phyloP scores from a whole-genome alignment of 2,329 filamentous ascomycete genomes.

The Fonsecaea pedrosoi region DNA sequence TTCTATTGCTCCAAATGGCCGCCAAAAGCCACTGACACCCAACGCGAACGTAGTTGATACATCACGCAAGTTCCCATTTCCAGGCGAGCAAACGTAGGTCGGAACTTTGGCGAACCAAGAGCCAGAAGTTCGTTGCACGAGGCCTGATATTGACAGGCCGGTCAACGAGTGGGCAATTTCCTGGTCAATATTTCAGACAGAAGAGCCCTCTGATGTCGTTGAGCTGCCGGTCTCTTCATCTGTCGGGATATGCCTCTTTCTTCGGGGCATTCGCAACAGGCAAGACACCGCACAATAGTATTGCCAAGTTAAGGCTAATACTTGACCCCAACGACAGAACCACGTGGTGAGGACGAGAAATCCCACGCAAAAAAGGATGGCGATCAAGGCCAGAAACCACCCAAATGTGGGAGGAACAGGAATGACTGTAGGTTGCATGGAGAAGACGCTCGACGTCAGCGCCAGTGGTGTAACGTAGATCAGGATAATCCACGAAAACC shows the following conservation, averaged over 20 bases:
- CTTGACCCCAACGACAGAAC: background rate
- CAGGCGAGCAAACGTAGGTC: background rate
- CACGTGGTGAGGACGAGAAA: slow-evolving; percentile 1
- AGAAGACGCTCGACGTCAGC: slow-evolving; percentile 12
- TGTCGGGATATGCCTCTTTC: background rate
- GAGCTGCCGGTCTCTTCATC: background rate
- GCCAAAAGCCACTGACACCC: background rate
- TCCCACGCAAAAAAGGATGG: background rate
- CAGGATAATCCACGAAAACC: background rate
- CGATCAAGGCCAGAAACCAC: slow-evolving; percentile 1
- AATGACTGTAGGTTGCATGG: slow-evolving; percentile 7
- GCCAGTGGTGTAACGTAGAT: slow-evolving; percentile 10
- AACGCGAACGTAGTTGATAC: background rate
- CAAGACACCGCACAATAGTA: background rate
- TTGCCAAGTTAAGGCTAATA: background rate
- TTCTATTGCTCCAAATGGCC: background rate
- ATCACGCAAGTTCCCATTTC: background rate
- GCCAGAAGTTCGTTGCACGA: background rate
- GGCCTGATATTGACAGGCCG: background rate
- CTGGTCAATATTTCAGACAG: background rate
- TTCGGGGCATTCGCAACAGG: background rate
- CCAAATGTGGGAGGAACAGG: slow-evolving; percentile 4
- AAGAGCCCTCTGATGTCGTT: background rate
- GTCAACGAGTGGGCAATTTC: background rate
- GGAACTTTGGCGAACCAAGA: background rate